Evolutionary conservation across 2,329 filamentous ascomycete species (phyloP), one percentile per base, ranked within the genome.

Genomic region (Pseudogymnoascus sp.): DNA sequence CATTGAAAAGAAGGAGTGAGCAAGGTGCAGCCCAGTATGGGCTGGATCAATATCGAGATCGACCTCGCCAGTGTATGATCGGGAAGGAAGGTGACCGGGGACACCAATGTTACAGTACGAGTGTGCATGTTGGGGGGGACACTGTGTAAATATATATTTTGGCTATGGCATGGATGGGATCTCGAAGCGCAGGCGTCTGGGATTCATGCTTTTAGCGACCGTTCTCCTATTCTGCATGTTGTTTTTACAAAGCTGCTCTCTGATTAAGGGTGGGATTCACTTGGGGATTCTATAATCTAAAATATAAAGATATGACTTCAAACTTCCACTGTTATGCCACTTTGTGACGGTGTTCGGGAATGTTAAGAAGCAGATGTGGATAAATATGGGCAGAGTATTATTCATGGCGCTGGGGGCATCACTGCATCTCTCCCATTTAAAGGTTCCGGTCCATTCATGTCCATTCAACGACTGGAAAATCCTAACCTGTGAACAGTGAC

Each of bases 101-200:
- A 38, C 58, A 41, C 58, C 58, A 31, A 4, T 60, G 58, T 60
- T 41, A 16, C 35, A 39, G 26, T 31, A 60, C n/a, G 49, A 21
- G 49, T 31, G 45, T 55, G 49, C 10, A 35, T 55, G 49, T 21
- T 35, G 16, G 29, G 16, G 16, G 16, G 29, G n/a, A 7, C 58
- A 60, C 58, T 16, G 7, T 60, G 58, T 60, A 60, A 60, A 60
- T 60, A 60, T 60, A 60, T 60, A 33, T 38, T 38, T 60, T 60
- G 58, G 38, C 35, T 26, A 41, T 38, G 58, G 35, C 33, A 60
- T 38, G 38, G 38, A 41, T 26, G 58, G 33, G 19, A 41, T 60
- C 58, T 60, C 35, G 35, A 38, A 60, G 58, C 35, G 58, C 58
- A 60, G 58, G 58, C 58, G 58, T 60, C 38, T 60, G 58, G 58